Conservation (phyloP, 441 rosid species). For the Eruca vesicaria region DNA sequence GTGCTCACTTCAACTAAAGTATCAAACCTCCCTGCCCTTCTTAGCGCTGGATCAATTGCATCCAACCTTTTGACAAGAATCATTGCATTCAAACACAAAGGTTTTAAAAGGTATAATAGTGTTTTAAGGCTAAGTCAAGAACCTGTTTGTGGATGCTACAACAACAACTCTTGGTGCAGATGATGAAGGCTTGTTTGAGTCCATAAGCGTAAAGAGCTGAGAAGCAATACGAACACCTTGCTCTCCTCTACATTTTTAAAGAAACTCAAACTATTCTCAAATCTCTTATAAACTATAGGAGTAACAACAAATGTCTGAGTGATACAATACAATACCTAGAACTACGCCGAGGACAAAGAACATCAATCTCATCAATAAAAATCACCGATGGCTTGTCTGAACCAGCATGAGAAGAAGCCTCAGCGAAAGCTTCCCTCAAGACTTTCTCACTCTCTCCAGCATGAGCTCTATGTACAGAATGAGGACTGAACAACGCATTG, state of each 20-base stretch:
- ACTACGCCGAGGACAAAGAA: slow-evolving; percentile 80
- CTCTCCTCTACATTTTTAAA: slow-evolving; percentile 63
- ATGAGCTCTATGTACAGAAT: slow-evolving; percentile 77
- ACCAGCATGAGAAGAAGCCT: slow-evolving; percentile 65
- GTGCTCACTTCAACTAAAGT: slow-evolving; percentile 80
- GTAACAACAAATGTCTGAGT: slow-evolving; percentile 3
- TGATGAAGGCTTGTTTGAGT: slow-evolving; percentile 57
- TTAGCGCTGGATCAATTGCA: slow-evolving; percentile 76
- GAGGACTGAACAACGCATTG: slow-evolving; percentile 50
- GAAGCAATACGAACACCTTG: slow-evolving; percentile 82
- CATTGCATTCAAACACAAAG: background rate
- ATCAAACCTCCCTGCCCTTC: slow-evolving; percentile 87
- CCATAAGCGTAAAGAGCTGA: slow-evolving; percentile 79
- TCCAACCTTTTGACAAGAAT: slow-evolving; percentile 50
- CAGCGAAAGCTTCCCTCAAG: slow-evolving; percentile 75
- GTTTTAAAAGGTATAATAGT: background rate
- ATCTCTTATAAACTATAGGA: background rate
- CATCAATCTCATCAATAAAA: slow-evolving; percentile 95
- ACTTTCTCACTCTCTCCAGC: slow-evolving; percentile 93
- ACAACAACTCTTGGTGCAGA: slow-evolving; percentile 61
- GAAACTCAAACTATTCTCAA: slow-evolving; percentile 8
- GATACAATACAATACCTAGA: slow-evolving; percentile 33
- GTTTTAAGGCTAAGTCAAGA: slow-evolving; percentile 6
- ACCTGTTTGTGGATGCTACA: slow-evolving; percentile 97
- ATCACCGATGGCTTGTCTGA: slow-evolving; percentile 76